Evolutionary conservation across 2,329 filamentous ascomycete genomes (phyloP), one percentile per base, ranked within the genome.

Genomic region (Calonectria hawksworthii): DNA sequence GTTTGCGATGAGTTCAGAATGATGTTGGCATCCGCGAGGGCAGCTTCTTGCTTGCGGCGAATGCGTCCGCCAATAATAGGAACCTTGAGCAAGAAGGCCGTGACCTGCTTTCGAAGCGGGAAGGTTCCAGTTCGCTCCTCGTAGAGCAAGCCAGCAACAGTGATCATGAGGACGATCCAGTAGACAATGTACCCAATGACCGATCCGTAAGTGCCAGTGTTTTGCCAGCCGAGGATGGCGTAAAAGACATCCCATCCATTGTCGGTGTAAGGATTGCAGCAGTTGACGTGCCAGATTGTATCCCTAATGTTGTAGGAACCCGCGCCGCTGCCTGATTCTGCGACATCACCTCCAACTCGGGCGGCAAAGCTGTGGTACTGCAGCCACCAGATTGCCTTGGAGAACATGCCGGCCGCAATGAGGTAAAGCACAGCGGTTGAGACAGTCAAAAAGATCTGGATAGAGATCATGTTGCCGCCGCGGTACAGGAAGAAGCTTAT

Each of bases 101-200:
- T 64, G 3, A 64, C 23, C 11, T 64, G 59, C 59, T 64, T 64
- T 21, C 23, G 23, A 13, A 73, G 44, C 4, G 70, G 70, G 21
- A 73, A 54, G 7, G 70, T 64, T 1, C 70, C 70, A n/a, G 70
- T 73, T 32, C 65, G 65, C 44, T 73, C 70, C 54, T 73, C 70
- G 30, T 73, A 68, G 13, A 73, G 47, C n/a, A 73, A 54, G 18
- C 41, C 54, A n/a, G 28, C 90, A 16, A 87, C 87, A 52, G 65
- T 54, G n/a, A 73, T 11, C 2, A 73, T 68, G 52, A 73, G 26
- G 30, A 11, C 30, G 26, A 96, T 85, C 95, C 95, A 98, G 87
- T 98, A 98, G 14, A 96, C 74, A 83, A 96, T 97, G 86, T 98
- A 98, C 2, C 93, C 92, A 75, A 98, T 92, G 76, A 98, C 93